Evolutionary conservation across 108 stramenopile genomes (phyloP).

Genomic region (Pseudonitzschia pungens): DNA sequence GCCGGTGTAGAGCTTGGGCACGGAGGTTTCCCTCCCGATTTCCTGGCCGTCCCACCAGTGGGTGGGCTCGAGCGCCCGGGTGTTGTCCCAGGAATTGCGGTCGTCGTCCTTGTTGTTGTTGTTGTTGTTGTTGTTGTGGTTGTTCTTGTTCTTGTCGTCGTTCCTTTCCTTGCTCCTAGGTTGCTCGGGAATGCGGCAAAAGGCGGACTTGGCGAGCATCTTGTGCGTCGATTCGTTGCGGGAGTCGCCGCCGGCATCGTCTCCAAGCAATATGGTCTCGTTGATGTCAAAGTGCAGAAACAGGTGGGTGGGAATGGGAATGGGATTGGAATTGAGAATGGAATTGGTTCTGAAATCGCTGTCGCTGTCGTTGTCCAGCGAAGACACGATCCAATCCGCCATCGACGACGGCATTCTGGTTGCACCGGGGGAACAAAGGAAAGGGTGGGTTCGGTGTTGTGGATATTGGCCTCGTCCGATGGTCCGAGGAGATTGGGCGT

Average conservation of each 20-base stretch:
- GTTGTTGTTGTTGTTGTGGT: too few relatives aligned
- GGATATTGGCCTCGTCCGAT: too few relatives aligned
- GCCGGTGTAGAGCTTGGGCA: constrained; percentile 76
- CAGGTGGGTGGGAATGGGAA: constrained; percentile 22
- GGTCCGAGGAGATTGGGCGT: too few relatives aligned
- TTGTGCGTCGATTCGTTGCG: constrained; percentile 72
- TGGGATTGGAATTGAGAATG: neutral
- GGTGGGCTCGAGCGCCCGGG: constrained; percentile 50
- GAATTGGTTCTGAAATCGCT: neutral
- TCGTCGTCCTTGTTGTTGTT: neutral
- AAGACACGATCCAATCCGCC: constrained; percentile 15
- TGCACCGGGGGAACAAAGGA: neutral
- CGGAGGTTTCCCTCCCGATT: constrained; percentile 28
- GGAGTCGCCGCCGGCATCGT: constrained; percentile 83
- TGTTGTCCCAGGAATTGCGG: constrained; percentile 28
- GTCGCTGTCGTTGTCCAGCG: neutral
- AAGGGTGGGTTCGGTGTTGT: too few relatives aligned
- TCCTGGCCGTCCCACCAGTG: constrained; percentile 85
- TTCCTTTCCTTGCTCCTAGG: too few relatives aligned
- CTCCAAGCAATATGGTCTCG: constrained; percentile 82
- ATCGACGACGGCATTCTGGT: neutral
- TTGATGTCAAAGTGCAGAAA: constrained; percentile 83
- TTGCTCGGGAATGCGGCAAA: constrained; percentile 54
- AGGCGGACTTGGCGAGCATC: constrained; percentile 82
- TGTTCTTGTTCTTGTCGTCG: neutral